Percentiles rank a stretch among this genome's conserved stretches.
phyloP scores from a whole-genome alignment of 176 grass and related monocot genomes.

The Aegilops bicornis region DNA sequence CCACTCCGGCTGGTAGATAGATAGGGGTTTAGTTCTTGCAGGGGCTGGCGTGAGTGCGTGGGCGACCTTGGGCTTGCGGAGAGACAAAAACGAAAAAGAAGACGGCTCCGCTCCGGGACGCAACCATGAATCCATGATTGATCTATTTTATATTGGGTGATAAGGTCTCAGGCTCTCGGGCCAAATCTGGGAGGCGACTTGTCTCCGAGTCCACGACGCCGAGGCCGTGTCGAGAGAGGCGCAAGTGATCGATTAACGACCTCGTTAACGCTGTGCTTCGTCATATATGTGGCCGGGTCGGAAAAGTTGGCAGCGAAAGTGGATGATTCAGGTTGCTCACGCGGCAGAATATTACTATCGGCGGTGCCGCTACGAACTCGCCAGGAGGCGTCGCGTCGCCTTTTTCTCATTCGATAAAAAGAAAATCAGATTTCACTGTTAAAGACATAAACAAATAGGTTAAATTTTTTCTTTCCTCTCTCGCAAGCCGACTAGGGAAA shows the following conservation, averaged over 20 bases:
- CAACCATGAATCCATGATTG: neutral
- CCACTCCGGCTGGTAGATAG: too few relatives aligned
- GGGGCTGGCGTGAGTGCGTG: neutral
- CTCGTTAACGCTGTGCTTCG: neutral
- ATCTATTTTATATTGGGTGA: conserved; percentile 11
- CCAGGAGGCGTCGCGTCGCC: neutral
- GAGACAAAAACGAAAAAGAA: neutral
- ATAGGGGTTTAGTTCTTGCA: too few relatives aligned
- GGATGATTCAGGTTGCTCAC: conserved; percentile 5
- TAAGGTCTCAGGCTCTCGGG: neutral
- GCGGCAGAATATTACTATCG: conserved; percentile 1
- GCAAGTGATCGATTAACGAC: neutral
- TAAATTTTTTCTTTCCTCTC: too few relatives aligned
- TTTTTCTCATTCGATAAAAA: too few relatives aligned
- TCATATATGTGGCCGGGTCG: neutral
- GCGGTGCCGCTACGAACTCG: neutral
- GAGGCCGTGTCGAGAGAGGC: conserved; percentile 21
- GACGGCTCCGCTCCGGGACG: neutral
- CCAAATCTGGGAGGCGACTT: conserved; percentile 19
- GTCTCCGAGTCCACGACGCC: conserved; percentile 24
- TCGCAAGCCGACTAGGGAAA: too few relatives aligned
- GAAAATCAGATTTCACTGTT: too few relatives aligned
- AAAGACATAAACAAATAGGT: too few relatives aligned
- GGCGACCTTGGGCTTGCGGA: neutral
- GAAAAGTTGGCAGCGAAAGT: neutral